phyloP scores from a whole-genome alignment of 805 yeast genomes.

The Starmerella vaccinii region DNA sequence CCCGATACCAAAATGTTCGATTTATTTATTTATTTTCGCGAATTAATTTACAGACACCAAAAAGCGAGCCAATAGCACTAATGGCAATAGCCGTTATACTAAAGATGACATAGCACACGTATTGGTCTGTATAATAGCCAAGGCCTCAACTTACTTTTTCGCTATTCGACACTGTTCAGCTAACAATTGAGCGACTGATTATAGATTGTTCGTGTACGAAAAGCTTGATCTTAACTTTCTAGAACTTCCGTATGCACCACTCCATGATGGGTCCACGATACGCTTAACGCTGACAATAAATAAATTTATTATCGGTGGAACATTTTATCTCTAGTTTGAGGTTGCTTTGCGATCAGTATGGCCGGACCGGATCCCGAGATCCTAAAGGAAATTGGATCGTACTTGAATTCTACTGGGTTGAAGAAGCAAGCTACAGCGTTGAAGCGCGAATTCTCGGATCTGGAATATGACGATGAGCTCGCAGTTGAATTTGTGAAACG shows the following conservation, averaged over 20 bases:
- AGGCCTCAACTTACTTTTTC: no score
- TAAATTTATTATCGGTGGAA: background rate
- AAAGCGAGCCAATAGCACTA: background rate
- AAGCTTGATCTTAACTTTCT: no score
- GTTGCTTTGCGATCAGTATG: background rate
- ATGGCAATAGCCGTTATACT: background rate
- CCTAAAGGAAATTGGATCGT: slow-evolving; percentile 28
- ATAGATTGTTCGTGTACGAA: no score
- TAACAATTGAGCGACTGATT: no score
- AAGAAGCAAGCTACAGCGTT: slow-evolving; percentile 29
- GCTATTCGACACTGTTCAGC: no score
- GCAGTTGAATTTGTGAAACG: slow-evolving; percentile 22
- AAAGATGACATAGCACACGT: background rate
- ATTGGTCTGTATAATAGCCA: background rate
- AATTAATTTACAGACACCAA: no score
- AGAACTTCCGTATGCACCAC: no score
- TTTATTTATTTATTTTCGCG: background rate
- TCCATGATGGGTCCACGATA: no score
- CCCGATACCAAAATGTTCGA: background rate
- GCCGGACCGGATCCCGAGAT: slow-evolving; percentile 20
- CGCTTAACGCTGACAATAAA: background rate
- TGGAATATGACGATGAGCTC: slow-evolving; percentile 24
- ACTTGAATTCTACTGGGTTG: slow-evolving; percentile 28
- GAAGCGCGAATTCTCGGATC: slow-evolving; percentile 23
- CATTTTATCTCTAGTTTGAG: background rate